Evolutionary conservation across 352 stramenopile genomes (phyloP), one percentile per base, ranked within the genome.

Genomic region (Phytophthora pseudosyringae): DNA sequence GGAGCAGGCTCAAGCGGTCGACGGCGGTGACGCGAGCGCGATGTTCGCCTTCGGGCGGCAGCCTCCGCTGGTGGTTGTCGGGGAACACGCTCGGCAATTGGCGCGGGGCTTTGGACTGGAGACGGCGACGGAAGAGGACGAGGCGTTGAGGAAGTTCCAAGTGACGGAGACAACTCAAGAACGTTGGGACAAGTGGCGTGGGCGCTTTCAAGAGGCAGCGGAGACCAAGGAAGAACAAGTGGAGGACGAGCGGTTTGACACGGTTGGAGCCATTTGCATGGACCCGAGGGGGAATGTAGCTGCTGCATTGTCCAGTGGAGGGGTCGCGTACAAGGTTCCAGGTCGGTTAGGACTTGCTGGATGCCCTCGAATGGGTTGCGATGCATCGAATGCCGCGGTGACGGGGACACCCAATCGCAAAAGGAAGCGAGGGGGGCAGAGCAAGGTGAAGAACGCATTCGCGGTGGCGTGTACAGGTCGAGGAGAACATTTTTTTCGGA

Each of bases 401-500:
- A 38, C 18, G 7, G 41, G 29, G 15, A 50, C 1, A 15, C 33
- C 5, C 10, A 50, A 40, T 45, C 69, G 64, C n/a, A 76, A 68
- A 39, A 53, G 63, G 13, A 63, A 75, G 18, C 55, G 59, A 54
- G 47, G 40, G 15, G 41, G 26, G 18, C 4, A 36, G 12, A 50
- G 38, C 21, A 48, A 55, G 29, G 35, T 46, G 40, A 65, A 56
- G 9, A 86, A 81, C 45, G 69, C 74, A 1, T 86, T 78, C 56
- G 83, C 79, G 5, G 54, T 90, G 35, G 80, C 80, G 2, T 86
- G 77, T 40, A 83, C 81, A 0, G 84, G 84, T 11, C 71, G 84
- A 38, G 84, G 84, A n/a, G 84, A 93, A 58, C 81, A 91, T 6
- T 88, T 93, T 29, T 67, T 90, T 8, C 80, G 75, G n/a, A 80